phyloP scores from a whole-genome alignment of 257 asterid genomes.

The Solanum rostratum region DNA sequence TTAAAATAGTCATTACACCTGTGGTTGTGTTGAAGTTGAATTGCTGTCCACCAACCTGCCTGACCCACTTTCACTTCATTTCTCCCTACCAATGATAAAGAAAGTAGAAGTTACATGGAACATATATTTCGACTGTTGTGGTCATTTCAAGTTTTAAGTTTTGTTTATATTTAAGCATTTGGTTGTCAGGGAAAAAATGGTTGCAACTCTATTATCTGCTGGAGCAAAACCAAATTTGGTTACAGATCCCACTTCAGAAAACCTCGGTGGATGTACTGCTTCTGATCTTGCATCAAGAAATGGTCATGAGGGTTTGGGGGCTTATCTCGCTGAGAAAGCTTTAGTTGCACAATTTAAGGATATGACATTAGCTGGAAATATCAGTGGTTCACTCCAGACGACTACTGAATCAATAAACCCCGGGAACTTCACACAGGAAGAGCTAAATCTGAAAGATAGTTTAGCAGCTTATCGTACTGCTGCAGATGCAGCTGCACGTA shows the following conservation, averaged over 20 bases:
- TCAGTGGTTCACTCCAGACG: conserved; percentile 54
- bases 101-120: background rate
- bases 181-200: conserved; percentile 82
- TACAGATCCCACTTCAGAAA: conserved; percentile 72
- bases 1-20: background rate
- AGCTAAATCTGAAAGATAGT: conserved; percentile 60
- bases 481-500: conserved; percentile 67
- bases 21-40: background rate
- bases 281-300: conserved; percentile 85
- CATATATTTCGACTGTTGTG: background rate
- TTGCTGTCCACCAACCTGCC: background rate
- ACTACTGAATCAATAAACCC: conserved; percentile 23
- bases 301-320: conserved; percentile 80
- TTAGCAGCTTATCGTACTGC: conserved; percentile 91
- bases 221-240: conserved; percentile 91
- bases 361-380: conserved; percentile 62
- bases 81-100: background rate
- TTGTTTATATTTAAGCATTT: conserved; percentile 2
- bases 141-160: background rate
- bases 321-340: conserved; percentile 94
- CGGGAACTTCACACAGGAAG: conserved; percentile 57
- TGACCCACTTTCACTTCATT: background rate
- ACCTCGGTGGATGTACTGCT: conserved; percentile 73
- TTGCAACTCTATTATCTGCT: conserved; percentile 83
- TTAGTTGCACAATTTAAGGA: conserved; percentile 57